Percentiles rank a stretch among this genome's conserved stretches.
Evolutionary conservation across 805 yeast species (phyloP).

Genomic region (Aciculoconidium aculeatum): DNA sequence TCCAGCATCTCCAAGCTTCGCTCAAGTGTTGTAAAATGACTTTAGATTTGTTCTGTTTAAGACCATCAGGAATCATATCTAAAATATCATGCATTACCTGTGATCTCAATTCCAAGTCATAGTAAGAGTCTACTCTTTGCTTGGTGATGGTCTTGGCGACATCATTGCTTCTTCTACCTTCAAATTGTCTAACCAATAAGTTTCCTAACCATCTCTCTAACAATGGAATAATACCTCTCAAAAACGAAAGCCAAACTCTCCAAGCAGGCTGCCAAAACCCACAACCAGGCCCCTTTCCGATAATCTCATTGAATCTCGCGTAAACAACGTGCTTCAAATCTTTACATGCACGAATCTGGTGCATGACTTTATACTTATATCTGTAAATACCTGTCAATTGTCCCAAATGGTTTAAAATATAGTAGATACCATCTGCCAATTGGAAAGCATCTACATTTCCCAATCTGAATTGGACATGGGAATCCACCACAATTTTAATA

Average conservation of each 20-base stretch:
- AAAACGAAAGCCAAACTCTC: constrained; percentile 91
- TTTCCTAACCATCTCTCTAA: constrained; percentile 95
- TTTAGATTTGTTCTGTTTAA: constrained; percentile 79
- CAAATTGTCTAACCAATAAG: constrained; percentile 85
- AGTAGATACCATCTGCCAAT: constrained; percentile 89
- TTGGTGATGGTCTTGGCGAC: constrained; percentile 92
- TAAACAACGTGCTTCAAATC: constrained; percentile 92
- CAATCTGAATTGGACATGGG: constrained; percentile 84
- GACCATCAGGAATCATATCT: constrained; percentile 95
- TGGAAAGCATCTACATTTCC: constrained; percentile 93
- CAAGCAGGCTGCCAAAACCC: constrained; percentile 99
- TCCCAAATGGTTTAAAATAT: constrained; percentile 87
- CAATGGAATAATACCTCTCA: constrained; percentile 88
- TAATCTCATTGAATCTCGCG: constrained; percentile 71
- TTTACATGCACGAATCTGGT: constrained; percentile 92
- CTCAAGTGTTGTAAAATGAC: constrained; percentile 88
- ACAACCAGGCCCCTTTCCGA: constrained; percentile 97
- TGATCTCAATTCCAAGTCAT: constrained; percentile 87
- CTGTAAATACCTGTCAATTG: constrained; percentile 95
- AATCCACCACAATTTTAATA: constrained; percentile 83
- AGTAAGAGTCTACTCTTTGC: constrained; percentile 92
- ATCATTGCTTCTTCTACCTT: constrained; percentile 89
- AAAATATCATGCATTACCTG: constrained; percentile 93
- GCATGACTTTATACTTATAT: constrained; percentile 97
- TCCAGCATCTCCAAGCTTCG: constrained; percentile 99